Conservation (phyloP, 129 eudicot genomes). For the Gnaphalium uliginosum region DNA sequence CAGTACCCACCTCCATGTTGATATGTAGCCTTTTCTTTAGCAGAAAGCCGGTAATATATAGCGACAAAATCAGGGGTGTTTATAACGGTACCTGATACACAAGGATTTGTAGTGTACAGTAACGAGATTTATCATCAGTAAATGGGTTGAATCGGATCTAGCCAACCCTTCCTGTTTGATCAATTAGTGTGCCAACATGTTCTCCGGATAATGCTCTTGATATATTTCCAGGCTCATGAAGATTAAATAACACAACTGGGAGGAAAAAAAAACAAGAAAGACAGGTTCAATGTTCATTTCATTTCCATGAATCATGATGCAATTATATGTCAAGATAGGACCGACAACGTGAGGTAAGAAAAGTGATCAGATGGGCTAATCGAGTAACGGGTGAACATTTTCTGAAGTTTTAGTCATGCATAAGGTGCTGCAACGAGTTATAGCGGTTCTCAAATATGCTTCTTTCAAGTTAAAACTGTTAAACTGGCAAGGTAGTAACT, state of each 20-base stretch:
- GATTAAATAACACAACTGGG: constrained; percentile 87
- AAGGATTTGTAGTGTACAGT: not conserved
- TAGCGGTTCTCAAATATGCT: not conserved
- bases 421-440: not conserved
- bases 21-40: not conserved
- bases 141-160: constrained; percentile 13
- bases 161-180: constrained; percentile 66
- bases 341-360: not conserved
- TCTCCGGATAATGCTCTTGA: constrained; percentile 92
- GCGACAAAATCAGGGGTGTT: constrained; percentile 1
- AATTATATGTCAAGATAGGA: not conserved
- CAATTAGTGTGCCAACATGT: constrained; percentile 82
- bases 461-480: not conserved
- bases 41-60: not conserved
- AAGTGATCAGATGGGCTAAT: not conserved
- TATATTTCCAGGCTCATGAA: constrained; percentile 91
- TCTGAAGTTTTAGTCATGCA: not conserved
- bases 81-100: constrained; percentile 6
- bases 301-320: not conserved
- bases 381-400: not conserved
- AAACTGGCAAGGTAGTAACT: not conserved
- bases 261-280: not conserved
- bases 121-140: not conserved
- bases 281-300: not conserved
- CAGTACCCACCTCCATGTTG: not conserved